A percentile compares a stretch with the other conserved stretches of the same genome.
Conservation (phyloP, 1,139 yeast species). For the Kluyveromyces sp. region DNA sequence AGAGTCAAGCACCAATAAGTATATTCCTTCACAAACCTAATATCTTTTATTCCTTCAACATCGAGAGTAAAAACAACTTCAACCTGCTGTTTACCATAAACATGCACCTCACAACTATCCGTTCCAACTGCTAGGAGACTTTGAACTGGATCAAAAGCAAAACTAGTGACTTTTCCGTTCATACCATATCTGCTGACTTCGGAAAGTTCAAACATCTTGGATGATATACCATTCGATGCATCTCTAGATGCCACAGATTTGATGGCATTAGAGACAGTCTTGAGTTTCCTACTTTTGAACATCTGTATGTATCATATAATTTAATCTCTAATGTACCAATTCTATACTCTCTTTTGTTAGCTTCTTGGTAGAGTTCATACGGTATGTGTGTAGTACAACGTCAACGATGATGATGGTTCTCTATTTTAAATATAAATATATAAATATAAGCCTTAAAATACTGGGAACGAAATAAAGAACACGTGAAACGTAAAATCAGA, state of each 20-base stretch:
- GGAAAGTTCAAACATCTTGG: conserved; percentile 35
- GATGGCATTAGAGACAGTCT: conserved; percentile 46
- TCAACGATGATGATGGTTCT: too few relatives aligned
- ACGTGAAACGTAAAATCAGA: too few relatives aligned
- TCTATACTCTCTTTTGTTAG: too few relatives aligned
- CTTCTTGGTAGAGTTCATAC: too few relatives aligned
- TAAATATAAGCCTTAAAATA: too few relatives aligned
- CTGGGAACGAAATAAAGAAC: too few relatives aligned
- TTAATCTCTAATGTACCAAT: background rate
- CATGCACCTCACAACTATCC: conserved; percentile 57
- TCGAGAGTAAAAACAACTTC: conserved; percentile 58
- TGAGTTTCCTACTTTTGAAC: conserved; percentile 45
- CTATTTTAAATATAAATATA: too few relatives aligned
- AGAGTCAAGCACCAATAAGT: conserved; percentile 61
- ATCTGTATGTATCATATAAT: conserved; percentile 20
- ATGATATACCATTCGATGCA: conserved; percentile 34
- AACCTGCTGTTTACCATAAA: conserved; percentile 79
- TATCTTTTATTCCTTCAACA: conserved; percentile 41
- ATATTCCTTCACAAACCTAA: conserved; percentile 70
- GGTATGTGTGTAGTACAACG: too few relatives aligned
- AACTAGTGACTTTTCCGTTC: conserved; percentile 49
- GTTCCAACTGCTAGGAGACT: conserved; percentile 79
- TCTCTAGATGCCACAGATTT: conserved; percentile 34
- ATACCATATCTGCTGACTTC: conserved; percentile 46
- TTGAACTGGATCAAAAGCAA: conserved; percentile 85